phyloP scores from a whole-genome alignment of 495 filamentous ascomycete species.

The Podospora pseudocomata region DNA sequence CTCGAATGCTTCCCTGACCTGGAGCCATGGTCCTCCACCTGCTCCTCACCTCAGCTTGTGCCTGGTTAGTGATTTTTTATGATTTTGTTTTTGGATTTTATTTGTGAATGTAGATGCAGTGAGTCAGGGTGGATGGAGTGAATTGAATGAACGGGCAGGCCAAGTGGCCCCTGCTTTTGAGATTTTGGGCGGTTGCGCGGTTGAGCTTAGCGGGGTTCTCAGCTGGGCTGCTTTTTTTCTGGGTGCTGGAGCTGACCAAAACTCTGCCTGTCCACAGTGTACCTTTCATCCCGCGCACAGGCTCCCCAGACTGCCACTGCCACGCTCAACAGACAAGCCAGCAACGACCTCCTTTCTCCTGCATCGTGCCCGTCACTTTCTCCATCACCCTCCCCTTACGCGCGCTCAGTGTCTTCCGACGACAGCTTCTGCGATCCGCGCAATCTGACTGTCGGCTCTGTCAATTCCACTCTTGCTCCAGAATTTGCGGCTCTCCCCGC shows the following conservation, averaged over 20 bases:
- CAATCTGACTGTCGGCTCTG: conserved; percentile 75
- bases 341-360: conserved; percentile 65
- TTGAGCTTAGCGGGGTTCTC: background rate
- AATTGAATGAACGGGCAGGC: background rate
- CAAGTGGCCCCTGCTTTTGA: background rate
- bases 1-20: conserved; percentile 71
- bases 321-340: conserved; percentile 59
- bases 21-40: conserved; percentile 63
- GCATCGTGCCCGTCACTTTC: conserved; percentile 81
- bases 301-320: conserved; percentile 41
- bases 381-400: conserved; percentile 75
- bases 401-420: conserved; percentile 63
- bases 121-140: background rate
- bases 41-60: conserved; percentile 80
- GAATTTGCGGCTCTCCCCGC: conserved; percentile 58
- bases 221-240: conserved; percentile 19
- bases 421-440: conserved; percentile 93
- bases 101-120: conserved; percentile 11
- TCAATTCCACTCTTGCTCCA: conserved; percentile 51
- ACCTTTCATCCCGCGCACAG: conserved; percentile 62
- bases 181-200: background rate
- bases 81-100: conserved; percentile 24
- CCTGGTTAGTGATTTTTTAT: conserved; percentile 68
- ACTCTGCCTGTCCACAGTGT: conserved; percentile 55
- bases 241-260: conserved; percentile 35